Evolutionary conservation across 768 basidiomycete species (phyloP).

Genomic region (Russula emetica): DNA sequence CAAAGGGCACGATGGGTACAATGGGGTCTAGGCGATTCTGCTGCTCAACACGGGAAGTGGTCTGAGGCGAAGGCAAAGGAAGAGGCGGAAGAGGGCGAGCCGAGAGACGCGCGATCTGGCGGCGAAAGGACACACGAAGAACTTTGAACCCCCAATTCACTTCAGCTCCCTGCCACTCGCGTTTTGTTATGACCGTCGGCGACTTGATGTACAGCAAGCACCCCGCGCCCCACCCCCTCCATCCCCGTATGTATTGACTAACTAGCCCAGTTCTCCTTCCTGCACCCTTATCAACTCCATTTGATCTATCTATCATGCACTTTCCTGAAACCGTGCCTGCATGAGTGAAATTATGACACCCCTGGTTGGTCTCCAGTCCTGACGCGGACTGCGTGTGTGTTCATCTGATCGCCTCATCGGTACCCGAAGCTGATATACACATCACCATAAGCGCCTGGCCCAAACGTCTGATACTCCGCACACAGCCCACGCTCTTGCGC

Average conservation of each 20-base stretch:
- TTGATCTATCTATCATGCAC: slow-evolving; percentile 1
- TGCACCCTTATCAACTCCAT: slow-evolving; percentile 2
- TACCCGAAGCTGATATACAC: slow-evolving; percentile 10
- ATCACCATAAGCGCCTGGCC: neutral
- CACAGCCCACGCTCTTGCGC: slow-evolving; percentile 8
- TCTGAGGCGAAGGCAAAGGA: neutral
- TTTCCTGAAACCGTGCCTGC: neutral
- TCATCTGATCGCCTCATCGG: slow-evolving; percentile 10
- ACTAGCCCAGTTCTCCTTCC: neutral
- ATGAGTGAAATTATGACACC: slow-evolving; percentile 7
- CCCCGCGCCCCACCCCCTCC: neutral
- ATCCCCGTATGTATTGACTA: slow-evolving; percentile 1
- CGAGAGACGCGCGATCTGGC: neutral
- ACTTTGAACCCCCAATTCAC: slow-evolving; percentile 11
- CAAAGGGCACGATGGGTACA: slow-evolving; percentile 26
- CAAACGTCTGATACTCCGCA: neutral
- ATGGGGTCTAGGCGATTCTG: slow-evolving; percentile 23
- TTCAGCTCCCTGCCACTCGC: neutral
- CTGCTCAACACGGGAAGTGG: neutral
- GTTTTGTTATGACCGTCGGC: neutral
- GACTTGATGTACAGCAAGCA: neutral
- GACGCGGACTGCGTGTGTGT: slow-evolving; percentile 15
- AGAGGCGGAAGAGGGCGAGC: neutral
- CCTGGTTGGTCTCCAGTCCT: neutral
- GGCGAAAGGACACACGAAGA: slow-evolving; percentile 20